phyloP scores from a whole-genome alignment of 148 eudicot genomes.

The Amaranthus palmeri region DNA sequence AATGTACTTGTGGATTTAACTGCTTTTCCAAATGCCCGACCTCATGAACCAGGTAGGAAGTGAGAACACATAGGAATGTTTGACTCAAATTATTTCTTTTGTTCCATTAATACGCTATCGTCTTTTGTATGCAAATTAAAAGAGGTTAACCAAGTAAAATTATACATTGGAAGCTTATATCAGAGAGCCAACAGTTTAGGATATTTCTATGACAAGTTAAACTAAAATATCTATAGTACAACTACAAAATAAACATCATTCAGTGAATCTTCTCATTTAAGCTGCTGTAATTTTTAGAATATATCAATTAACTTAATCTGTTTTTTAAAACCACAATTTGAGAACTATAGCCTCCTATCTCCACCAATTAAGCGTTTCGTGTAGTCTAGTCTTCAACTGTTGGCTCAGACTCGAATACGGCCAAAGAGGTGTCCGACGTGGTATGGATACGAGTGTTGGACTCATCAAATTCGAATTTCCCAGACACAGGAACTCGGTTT shows the following conservation, averaged over 20 bases:
- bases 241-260: not conserved
- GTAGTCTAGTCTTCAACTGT: not conserved
- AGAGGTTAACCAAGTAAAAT: not conserved
- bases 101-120: not conserved
- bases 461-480: no score
- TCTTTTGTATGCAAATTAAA: not conserved
- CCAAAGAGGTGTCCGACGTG: no score
- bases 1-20: not conserved
- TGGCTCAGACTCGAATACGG: no score
- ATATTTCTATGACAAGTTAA: not conserved
- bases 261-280: not conserved
- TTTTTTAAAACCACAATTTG: not conserved
- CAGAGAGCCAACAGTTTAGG: not conserved
- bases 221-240: not conserved
- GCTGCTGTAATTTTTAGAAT: not conserved
- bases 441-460: no score
- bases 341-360: not conserved
- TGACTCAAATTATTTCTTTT: not conserved
- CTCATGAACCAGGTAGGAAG: not conserved
- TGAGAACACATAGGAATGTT: not conserved
- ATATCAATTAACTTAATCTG: not conserved
- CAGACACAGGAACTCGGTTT: no score
- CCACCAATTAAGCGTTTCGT: not conserved
- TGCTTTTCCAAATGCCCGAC: not conserved
- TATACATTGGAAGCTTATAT: not conserved